These are phyloP conservation scores for Xylaria sp. DNA, from an alignment of 2,329 filamentous ascomycete genomes.

Conservation along the genomic window DNA sequence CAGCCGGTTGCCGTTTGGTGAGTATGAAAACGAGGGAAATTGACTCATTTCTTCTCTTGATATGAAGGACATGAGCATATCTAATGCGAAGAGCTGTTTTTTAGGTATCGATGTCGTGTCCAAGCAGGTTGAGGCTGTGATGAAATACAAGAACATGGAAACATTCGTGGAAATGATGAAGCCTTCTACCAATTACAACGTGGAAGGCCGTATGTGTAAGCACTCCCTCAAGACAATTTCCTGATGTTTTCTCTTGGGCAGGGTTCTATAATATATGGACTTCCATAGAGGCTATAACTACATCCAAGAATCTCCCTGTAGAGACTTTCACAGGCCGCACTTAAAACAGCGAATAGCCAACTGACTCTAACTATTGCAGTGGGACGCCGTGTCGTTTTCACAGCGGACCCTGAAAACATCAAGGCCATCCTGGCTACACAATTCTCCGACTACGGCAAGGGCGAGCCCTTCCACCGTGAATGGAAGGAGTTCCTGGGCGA, in stretches of 20 bases:
- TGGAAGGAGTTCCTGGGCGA: slow-evolving; percentile 82
- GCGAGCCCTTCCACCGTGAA: slow-evolving; percentile 76
- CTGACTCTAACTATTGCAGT: slow-evolving; percentile 41
- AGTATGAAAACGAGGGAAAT: slow-evolving; percentile 38
- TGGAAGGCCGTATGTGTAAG: slow-evolving; percentile 63
- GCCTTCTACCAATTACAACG: slow-evolving; percentile 62
- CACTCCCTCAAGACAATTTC: neutral
- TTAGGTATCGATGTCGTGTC: slow-evolving; percentile 74
- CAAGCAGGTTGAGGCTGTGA: slow-evolving; percentile 63
- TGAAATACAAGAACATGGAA: slow-evolving; percentile 67
- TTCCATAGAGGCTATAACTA: neutral
- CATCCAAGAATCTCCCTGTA: neutral
- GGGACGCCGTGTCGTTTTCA: slow-evolving; percentile 74
- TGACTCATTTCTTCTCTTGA: neutral
- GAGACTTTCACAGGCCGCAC: too few species aligned
- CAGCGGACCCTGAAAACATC: slow-evolving; percentile 85
- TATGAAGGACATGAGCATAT: neutral
- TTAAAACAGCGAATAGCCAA: neutral
- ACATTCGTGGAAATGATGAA: slow-evolving; percentile 69
- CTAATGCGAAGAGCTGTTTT: neutral
- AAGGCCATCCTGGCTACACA: slow-evolving; percentile 91
- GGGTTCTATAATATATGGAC: too few species aligned
- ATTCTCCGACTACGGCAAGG: slow-evolving; percentile 87
- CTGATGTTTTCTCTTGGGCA: neutral
- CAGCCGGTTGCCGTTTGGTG: slow-evolving; percentile 60